phyloP scores from a whole-genome alignment of 768 basidiomycete genomes.

The Phallus indusiatus region DNA sequence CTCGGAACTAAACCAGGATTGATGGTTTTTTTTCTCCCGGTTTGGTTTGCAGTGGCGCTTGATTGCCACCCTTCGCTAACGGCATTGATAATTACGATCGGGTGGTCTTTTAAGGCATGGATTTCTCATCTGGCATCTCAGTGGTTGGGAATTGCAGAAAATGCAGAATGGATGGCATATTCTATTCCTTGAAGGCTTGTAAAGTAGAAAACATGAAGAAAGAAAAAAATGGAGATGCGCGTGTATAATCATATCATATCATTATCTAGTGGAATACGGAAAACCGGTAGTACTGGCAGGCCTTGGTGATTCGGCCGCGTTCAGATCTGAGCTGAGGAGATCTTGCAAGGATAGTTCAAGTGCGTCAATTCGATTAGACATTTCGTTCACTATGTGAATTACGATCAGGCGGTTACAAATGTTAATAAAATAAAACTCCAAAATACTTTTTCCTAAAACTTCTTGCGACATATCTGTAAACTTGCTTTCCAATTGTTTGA shows the following conservation, averaged over 20 bases:
- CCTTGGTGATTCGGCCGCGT: background rate
- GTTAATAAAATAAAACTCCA: slow-evolving; percentile 22
- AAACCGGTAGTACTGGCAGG: background rate
- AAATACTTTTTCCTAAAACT: slow-evolving; percentile 75
- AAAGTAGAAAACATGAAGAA: background rate
- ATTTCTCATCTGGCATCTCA: slow-evolving; percentile 51
- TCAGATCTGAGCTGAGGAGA: slow-evolving; percentile 69
- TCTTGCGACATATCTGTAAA: slow-evolving; percentile 92
- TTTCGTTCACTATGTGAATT: slow-evolving; percentile 64
- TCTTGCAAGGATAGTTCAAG: slow-evolving; percentile 88
- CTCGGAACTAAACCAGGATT: background rate
- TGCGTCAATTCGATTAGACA: slow-evolving; percentile 86
- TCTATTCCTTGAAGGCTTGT: slow-evolving; percentile 51
- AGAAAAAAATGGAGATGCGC: background rate
- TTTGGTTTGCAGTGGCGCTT: slow-evolving; percentile 59
- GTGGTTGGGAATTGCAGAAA: slow-evolving; percentile 56
- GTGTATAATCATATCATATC: background rate
- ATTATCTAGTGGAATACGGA: background rate
- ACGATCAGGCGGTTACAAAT: background rate
- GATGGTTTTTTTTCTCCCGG: no score
- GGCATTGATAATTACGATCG: slow-evolving; percentile 61
- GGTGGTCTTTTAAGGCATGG: slow-evolving; percentile 63
- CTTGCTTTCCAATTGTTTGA: slow-evolving; percentile 81
- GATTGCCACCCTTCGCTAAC: slow-evolving; percentile 69
- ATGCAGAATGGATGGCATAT: slow-evolving; percentile 66